Evolutionary conservation across 495 filamentous ascomycete species (phyloP).

Genomic region (Durotheca rogersii): DNA sequence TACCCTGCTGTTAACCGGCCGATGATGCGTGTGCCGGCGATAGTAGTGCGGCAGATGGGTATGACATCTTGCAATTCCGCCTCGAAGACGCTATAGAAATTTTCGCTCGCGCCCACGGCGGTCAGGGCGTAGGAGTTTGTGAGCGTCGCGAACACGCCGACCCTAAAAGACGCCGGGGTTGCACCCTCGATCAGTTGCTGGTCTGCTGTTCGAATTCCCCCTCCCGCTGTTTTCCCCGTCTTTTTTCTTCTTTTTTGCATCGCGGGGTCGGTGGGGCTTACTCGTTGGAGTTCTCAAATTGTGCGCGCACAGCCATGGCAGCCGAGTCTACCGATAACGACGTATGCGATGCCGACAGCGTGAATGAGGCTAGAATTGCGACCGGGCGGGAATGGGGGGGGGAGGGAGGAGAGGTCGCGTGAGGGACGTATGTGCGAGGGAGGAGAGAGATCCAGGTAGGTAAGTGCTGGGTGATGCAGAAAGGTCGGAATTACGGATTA

Average conservation of each 20-base stretch:
- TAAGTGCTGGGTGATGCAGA: not conserved
- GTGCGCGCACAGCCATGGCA: slow-evolving; percentile 76
- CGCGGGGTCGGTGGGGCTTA: slow-evolving; percentile 51
- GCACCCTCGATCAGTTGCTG: slow-evolving; percentile 29
- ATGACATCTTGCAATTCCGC: slow-evolving; percentile 96
- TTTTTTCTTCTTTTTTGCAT: too few relatives aligned
- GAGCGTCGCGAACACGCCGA: slow-evolving; percentile 93
- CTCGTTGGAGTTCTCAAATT: slow-evolving; percentile 99
- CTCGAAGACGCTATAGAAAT: slow-evolving; percentile 98
- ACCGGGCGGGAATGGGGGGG: slow-evolving; percentile 11
- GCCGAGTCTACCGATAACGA: not conserved
- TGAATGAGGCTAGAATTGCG: slow-evolving; percentile 16
- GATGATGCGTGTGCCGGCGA: slow-evolving; percentile 93
- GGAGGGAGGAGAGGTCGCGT: not conserved
- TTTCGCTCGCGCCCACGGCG: slow-evolving; percentile 91
- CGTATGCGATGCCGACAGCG: slow-evolving; percentile 4
- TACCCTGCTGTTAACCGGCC: slow-evolving; percentile 94
- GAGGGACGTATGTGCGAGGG: slow-evolving; percentile 7
- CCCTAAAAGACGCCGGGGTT: slow-evolving; percentile 55
- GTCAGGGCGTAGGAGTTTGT: slow-evolving; percentile 96
- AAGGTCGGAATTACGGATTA: too few relatives aligned
- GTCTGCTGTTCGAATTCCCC: slow-evolving; percentile 20
- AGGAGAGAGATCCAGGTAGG: not conserved
- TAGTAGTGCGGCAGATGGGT: slow-evolving; percentile 96
- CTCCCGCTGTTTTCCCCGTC: too few relatives aligned